A percentile compares a stretch with the other conserved stretches of the same genome.
Conservation (phyloP, 2,329 filamentous ascomycete species). For the Grosmannia huntii region DNA sequence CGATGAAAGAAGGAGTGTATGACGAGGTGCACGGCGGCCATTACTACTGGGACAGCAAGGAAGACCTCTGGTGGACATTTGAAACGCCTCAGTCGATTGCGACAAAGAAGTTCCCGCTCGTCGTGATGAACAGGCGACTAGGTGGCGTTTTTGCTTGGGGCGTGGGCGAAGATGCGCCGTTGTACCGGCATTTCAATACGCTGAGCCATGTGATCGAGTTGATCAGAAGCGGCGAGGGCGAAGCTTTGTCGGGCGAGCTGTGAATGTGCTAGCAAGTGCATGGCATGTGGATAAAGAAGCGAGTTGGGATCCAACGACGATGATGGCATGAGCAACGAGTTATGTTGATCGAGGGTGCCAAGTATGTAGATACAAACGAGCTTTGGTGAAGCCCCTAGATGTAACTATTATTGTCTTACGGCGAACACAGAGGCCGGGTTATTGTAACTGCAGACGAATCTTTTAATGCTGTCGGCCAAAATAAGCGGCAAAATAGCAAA, state of each 20-base stretch:
- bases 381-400: too few relatives aligned
- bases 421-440: too few relatives aligned
- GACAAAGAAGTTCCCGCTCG: constrained; percentile 43
- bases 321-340: too few relatives aligned
- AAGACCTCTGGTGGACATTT: constrained; percentile 60
- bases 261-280: constrained; percentile 1
- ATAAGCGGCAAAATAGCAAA: too few relatives aligned
- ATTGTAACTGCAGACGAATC: too few relatives aligned
- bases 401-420: too few relatives aligned
- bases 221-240: background rate
- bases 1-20: constrained; percentile 37
- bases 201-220: constrained; percentile 16
- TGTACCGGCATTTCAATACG: constrained; percentile 27
- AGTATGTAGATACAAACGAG: too few relatives aligned
- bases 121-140: constrained; percentile 42
- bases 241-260: constrained; percentile 14
- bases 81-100: constrained; percentile 49
- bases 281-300: too few relatives aligned
- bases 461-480: too few relatives aligned
- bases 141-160: constrained; percentile 69
- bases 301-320: too few relatives aligned
- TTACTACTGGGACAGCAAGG: constrained; percentile 51
- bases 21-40: constrained; percentile 48
- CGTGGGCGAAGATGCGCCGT: constrained; percentile 50
- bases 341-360: too few relatives aligned